Base-by-base conservation (phyloP, 78 protist species). In the Andalucia godoyi region DNA sequence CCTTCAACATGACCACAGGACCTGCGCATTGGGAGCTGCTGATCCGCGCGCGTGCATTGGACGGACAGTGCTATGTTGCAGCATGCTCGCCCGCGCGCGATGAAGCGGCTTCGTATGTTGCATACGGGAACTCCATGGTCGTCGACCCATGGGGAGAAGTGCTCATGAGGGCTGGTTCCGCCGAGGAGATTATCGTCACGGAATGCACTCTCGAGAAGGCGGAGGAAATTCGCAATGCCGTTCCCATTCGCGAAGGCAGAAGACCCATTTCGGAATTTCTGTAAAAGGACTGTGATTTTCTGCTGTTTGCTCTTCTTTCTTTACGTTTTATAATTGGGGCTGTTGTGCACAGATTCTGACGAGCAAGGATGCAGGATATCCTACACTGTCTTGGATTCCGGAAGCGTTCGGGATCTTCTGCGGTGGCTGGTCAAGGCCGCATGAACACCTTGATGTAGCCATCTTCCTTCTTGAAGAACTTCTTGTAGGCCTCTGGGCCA, bases 1-100 rank as follows among this genome's bases (percentile, higher is more conserved):
- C 97, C 2, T 95, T 95, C 87, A 95, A 95, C 86, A 80, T 89
- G 90, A 83, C 89, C 13, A 95, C 99, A 1, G 99, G 99, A 1
- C 97, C 99, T 0, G 84, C 83, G 1, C 99, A 95, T 51, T 95
- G 99, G 99, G 94, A 85, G 72, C 83, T 92, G 13, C 83, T 91
- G 3, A 65, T 27, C 30, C 54, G 97, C 34, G 79, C 90, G 15
- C 75, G 81, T 13, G 93, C 89, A 1, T 51, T 87, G 25, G 89
- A 83, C 57, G 49, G 63, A 29, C 93, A 91, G 65, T 36, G 63
- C 21, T 94, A 30, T 51, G 91, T 88, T 1, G 81, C 80, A 15
- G 72, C 77, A 0, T 70, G 67, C 0, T 88, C 96, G 21, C 96
- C 95, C 0, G 93, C 97, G 3, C 49, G 95, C 12, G 79, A 85